phyloP scores from a whole-genome alignment of 306 rosid species.

The Casuarina cunninghamiana region DNA sequence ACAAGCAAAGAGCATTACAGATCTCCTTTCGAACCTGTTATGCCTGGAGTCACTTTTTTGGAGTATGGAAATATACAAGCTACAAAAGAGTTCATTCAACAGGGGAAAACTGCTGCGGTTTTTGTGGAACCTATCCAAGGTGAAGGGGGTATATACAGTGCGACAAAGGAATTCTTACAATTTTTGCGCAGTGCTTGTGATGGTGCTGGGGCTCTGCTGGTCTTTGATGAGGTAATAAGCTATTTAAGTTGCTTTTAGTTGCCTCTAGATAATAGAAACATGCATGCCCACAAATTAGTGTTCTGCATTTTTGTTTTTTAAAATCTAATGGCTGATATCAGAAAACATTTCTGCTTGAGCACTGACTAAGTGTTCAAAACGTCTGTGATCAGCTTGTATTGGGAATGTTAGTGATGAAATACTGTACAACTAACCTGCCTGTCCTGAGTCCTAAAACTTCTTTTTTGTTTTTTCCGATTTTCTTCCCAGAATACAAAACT shows the following conservation, averaged over 20 bases:
- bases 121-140: slow-evolving; percentile 97
- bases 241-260: slow-evolving; percentile 7
- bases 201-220: slow-evolving; percentile 76
- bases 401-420: background rate
- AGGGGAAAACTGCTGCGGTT: slow-evolving; percentile 75
- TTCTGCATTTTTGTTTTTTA: background rate
- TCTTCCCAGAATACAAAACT: background rate
- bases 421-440: background rate
- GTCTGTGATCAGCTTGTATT: background rate
- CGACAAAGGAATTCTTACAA: slow-evolving; percentile 79
- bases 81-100: slow-evolving; percentile 55
- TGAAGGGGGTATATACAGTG: slow-evolving; percentile 89
- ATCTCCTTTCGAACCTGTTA: slow-evolving; percentile 87
- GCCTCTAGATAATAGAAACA: background rate
- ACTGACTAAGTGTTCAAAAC: background rate
- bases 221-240: slow-evolving; percentile 78
- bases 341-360: background rate
- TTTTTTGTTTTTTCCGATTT: background rate
- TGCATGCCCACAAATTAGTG: background rate
- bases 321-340: background rate
- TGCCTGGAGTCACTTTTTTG: slow-evolving; percentile 89
- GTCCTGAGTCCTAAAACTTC: background rate
- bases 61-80: slow-evolving; percentile 80
- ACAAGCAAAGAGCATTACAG: slow-evolving; percentile 91
- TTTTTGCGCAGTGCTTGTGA: slow-evolving; percentile 73